A percentile compares a stretch with the other conserved stretches of the same genome.
These are phyloP conservation scores for Calonectria hongkongensis DNA, from an alignment of 2,329 filamentous ascomycete genomes.

Conservation along the genomic window DNA sequence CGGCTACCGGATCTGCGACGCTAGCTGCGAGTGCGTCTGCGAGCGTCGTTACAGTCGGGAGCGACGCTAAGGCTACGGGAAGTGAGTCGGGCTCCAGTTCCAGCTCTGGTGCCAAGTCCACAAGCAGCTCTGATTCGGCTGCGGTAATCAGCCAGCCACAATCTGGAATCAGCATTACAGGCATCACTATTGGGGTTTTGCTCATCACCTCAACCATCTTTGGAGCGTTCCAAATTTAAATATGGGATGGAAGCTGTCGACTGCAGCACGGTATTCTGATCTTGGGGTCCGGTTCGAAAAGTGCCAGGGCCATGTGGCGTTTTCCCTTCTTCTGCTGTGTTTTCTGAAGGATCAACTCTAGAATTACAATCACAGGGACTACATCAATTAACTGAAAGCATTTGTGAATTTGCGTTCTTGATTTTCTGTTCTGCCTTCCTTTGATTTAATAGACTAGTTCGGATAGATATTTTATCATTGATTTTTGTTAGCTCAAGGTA, in stretches of 20 bases:
- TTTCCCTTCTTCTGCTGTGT: not conserved
- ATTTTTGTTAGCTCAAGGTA: too few relatives aligned
- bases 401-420: not conserved
- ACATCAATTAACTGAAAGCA: not conserved
- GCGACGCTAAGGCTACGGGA: constrained; percentile 23
- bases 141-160: constrained; percentile 44
- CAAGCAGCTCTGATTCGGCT: constrained; percentile 44
- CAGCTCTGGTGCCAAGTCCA: constrained; percentile 30
- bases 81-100: constrained; percentile 32
- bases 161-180: constrained; percentile 55
- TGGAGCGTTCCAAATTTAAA: constrained; percentile 53
- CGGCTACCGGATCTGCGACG: constrained; percentile 52
- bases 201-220: constrained; percentile 59
- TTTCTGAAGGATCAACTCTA: too few relatives aligned
- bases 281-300: not conserved
- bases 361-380: not conserved
- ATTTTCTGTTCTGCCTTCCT: not conserved
- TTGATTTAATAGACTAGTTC: not conserved
- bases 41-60: constrained; percentile 53
- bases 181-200: constrained; percentile 60
- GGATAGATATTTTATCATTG: too few relatives aligned
- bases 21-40: constrained; percentile 57
- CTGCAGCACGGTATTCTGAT: not conserved
- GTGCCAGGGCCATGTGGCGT: not conserved
- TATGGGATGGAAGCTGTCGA: not conserved